Conservation (phyloP, 2,329 filamentous ascomycete genomes). For the Paecilomyces sp. region DNA sequence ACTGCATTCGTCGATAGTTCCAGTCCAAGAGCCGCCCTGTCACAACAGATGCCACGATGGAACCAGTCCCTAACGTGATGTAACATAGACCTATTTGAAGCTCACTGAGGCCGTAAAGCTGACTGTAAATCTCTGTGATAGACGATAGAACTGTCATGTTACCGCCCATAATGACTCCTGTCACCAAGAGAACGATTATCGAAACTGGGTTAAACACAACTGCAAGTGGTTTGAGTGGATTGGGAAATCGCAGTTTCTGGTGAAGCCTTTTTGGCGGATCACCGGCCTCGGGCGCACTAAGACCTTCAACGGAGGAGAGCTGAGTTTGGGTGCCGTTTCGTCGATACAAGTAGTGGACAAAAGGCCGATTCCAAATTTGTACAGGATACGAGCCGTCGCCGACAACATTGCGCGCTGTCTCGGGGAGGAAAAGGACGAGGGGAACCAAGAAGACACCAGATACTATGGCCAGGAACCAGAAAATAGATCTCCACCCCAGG, state of each 20-base stretch:
- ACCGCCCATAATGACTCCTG: no score
- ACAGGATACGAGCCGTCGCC: constrained; percentile 23
- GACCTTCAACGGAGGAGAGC: no score
- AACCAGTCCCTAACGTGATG: constrained; percentile 20
- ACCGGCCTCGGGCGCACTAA: no score
- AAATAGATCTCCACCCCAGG: constrained; percentile 46
- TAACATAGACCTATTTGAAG: constrained; percentile 35
- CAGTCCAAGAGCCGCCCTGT: constrained; percentile 47
- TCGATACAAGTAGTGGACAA: constrained; percentile 2
- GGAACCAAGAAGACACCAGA: constrained; percentile 19
- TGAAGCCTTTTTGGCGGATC: no score
- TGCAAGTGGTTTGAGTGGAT: no score
- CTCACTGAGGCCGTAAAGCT: constrained; percentile 36
- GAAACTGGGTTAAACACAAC: no score
- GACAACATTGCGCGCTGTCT: constrained; percentile 28
- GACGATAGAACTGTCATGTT: constrained; percentile 31
- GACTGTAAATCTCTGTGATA: no score
- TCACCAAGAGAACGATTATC: no score
- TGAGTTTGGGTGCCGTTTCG: no score
- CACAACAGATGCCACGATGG: constrained; percentile 14
- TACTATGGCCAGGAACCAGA: constrained; percentile 47
- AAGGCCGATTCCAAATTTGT: constrained; percentile 21
- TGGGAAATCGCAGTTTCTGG: no score
- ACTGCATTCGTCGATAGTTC: constrained; percentile 61
- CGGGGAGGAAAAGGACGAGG: constrained; percentile 23